Conservation (phyloP, 2,329 filamentous ascomycete genomes). For the Colletotrichum euphorbiae region DNA sequence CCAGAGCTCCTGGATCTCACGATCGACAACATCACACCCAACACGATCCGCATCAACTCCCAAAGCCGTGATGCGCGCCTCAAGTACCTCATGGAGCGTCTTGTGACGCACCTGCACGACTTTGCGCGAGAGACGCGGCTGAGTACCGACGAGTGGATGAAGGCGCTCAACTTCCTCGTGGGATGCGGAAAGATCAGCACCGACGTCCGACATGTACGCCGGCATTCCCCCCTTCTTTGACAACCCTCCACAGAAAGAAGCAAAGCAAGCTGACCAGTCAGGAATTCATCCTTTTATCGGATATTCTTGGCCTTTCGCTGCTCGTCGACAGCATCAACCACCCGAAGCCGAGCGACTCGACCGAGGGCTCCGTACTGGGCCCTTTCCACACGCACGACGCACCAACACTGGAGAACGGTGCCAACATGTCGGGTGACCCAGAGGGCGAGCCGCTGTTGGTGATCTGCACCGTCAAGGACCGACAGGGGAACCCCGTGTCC, state of each 20-base stretch:
- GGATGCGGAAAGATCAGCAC: constrained; percentile 75
- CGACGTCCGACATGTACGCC: constrained; percentile 72
- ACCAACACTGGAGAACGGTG: constrained; percentile 62
- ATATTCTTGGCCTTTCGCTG: constrained; percentile 79
- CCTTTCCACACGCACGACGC: constrained; percentile 85
- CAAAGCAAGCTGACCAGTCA: constrained; percentile 42
- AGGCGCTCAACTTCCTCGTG: constrained; percentile 75
- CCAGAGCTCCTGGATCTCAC: constrained; percentile 74
- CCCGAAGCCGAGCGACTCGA: constrained; percentile 74
- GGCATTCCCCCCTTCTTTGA: not conserved
- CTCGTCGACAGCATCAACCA: constrained; percentile 83
- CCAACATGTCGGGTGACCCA: constrained; percentile 71
- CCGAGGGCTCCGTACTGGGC: constrained; percentile 82
- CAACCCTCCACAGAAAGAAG: not conserved
- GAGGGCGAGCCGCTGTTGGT: constrained; percentile 75
- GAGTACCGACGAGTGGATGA: constrained; percentile 79
- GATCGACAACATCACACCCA: constrained; percentile 80
- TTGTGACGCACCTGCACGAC: constrained; percentile 80
- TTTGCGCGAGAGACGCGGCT: constrained; percentile 81
- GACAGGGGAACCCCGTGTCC: constrained; percentile 66
- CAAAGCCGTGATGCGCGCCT: constrained; percentile 70
- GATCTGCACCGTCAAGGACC: constrained; percentile 74
- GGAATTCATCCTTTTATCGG: constrained; percentile 82
- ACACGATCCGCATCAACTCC: constrained; percentile 77
- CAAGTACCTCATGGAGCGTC: constrained; percentile 75